phyloP scores from a whole-genome alignment of 306 rosid genomes.

The Vigna mungo region DNA sequence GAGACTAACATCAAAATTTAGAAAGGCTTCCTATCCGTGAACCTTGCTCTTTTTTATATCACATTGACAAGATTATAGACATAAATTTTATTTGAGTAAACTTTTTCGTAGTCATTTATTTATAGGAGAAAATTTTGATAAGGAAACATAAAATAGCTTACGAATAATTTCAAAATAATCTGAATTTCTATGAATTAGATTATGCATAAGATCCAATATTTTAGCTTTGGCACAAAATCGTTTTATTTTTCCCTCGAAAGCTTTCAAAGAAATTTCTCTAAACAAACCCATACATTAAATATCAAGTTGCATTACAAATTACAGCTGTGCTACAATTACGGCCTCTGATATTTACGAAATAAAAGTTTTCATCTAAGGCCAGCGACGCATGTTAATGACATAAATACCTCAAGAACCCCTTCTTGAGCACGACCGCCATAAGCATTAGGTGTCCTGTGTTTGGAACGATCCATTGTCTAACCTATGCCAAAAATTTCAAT shows the following conservation, averaged over 20 bases:
- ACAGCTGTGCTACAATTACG: slow-evolving; percentile 2
- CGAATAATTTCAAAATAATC: no score
- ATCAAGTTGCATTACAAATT: slow-evolving; percentile 16
- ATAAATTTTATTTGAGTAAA: not conserved
- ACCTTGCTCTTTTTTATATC: not conserved
- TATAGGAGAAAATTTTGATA: no score
- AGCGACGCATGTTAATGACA: slow-evolving; percentile 26
- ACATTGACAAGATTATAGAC: not conserved
- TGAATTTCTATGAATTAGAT: not conserved
- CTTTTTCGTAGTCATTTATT: not conserved
- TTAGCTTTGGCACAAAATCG: not conserved
- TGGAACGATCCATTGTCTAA: slow-evolving; percentile 61
- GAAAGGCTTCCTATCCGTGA: not conserved
- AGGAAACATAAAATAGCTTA: not conserved
- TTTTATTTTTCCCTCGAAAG: not conserved
- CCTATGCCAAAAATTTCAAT: slow-evolving; percentile 63
- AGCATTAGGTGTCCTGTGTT: slow-evolving; percentile 51
- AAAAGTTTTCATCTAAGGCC: slow-evolving; percentile 12
- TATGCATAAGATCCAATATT: no score
- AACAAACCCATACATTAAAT: not conserved
- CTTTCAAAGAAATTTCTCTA: not conserved
- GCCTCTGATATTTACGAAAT: not conserved
- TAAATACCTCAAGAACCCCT: slow-evolving; percentile 70
- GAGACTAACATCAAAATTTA: slow-evolving; percentile 19
- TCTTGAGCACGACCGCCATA: slow-evolving; percentile 62